A percentile compares a stretch with the other conserved stretches of the same genome.
These are phyloP conservation scores for Pyrenophora teres DNA, from an alignment of 2,329 filamentous ascomycete genomes.

Conservation along the genomic window DNA sequence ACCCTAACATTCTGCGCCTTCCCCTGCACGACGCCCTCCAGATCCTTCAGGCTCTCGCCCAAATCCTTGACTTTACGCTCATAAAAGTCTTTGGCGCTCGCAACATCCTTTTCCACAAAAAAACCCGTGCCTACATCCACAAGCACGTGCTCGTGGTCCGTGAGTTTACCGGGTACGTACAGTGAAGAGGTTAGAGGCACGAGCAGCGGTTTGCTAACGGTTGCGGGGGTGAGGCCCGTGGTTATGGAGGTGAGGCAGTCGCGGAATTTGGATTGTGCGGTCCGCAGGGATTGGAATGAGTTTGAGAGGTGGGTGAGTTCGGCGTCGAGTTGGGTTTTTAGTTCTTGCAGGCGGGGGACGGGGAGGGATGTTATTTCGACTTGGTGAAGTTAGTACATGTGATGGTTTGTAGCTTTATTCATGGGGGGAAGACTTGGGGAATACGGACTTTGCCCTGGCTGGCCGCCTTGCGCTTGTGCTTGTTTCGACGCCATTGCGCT, in stretches of 20 bases:
- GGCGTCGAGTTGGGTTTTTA: conserved; percentile 95
- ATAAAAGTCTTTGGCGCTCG: conserved; percentile 70
- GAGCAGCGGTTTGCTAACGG: conserved; percentile 66
- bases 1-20: conserved; percentile 86
- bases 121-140: conserved; percentile 95
- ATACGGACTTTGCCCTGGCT: conserved; percentile 37
- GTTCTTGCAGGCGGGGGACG: conserved; percentile 80
- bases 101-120: conserved; percentile 81
- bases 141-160: conserved; percentile 55
- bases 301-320: conserved; percentile 92
- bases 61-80: conserved; percentile 69
- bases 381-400: conserved; percentile 24
- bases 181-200: conserved; percentile 95
- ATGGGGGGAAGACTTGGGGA: not conserved
- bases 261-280: conserved; percentile 87
- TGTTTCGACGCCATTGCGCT: conserved; percentile 33
- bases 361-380: conserved; percentile 78
- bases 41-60: conserved; percentile 65
- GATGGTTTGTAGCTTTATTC: not conserved
- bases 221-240: conserved; percentile 55
- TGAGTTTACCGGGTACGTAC: conserved; percentile 84
- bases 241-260: conserved; percentile 84
- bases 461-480: conserved; percentile 29
- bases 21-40: conserved; percentile 69
- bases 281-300: conserved; percentile 87